phyloP scores from a whole-genome alignment of 2,329 filamentous ascomycete genomes.

The Chaetomiaceae sp. region DNA sequence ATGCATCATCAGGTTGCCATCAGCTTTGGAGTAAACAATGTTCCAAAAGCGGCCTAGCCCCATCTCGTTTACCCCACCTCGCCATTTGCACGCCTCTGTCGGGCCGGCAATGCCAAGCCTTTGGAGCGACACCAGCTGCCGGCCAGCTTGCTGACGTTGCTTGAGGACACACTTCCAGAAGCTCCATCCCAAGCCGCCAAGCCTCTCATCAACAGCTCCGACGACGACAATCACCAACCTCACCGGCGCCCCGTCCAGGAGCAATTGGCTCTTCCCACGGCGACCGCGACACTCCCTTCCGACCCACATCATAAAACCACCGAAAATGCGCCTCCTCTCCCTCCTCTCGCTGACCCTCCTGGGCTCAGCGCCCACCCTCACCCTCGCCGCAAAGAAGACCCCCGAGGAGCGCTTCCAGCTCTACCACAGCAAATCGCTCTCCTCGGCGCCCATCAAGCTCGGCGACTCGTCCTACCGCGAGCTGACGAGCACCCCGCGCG shows the following conservation, averaged over 20 bases:
- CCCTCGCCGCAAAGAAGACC: conserved; percentile 58
- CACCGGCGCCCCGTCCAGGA: conserved; percentile 7
- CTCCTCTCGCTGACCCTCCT: conserved; percentile 62
- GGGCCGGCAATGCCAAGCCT: conserved; percentile 18
- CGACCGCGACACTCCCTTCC: neutral
- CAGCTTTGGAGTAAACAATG: conserved; percentile 30
- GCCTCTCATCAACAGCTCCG: conserved; percentile 6
- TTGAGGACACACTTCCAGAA: conserved; percentile 18
- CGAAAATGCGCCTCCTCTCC: conserved; percentile 64
- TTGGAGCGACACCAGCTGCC: conserved; percentile 6
- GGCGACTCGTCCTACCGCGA: conserved; percentile 70
- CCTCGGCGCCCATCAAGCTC: conserved; percentile 68
- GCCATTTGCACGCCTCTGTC: conserved; percentile 2
- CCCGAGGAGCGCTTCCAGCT: conserved; percentile 60
- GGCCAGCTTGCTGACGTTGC: conserved; percentile 17
- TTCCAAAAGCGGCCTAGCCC: conserved; percentile 27
- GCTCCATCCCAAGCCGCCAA: conserved; percentile 17
- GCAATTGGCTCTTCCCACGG: conserved; percentile 19
- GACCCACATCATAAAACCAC: conserved; percentile 9
- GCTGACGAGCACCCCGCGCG: conserved; percentile 70
- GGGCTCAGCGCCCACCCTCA: conserved; percentile 35
- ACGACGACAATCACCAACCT: conserved; percentile 12
- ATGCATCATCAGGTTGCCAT: conserved; percentile 1
- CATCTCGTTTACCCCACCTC: neutral
- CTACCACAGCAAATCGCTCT: conserved; percentile 64